These are phyloP conservation scores for Elsinoe australis DNA, from an alignment of 2,329 filamentous ascomycete species.

Conservation along the genomic window DNA sequence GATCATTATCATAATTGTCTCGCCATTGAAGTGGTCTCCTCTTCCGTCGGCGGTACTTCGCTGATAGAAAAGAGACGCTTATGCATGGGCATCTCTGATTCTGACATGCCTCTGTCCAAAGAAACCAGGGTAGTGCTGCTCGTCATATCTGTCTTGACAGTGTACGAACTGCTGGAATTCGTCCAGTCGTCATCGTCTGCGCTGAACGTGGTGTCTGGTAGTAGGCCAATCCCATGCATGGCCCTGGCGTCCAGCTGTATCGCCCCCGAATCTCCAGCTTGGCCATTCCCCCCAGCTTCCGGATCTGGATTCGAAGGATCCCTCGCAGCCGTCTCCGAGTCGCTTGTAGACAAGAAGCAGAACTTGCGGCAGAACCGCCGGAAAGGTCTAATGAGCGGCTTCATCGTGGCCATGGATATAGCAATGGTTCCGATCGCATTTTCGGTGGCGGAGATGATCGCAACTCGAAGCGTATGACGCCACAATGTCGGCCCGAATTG, in stretches of 20 bases:
- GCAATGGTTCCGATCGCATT: neutral
- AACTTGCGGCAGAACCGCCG: neutral
- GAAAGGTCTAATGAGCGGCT: constrained; percentile 3
- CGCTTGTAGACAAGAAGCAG: neutral
- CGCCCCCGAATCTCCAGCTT: neutral
- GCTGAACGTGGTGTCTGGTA: neutral
- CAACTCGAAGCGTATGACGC: neutral
- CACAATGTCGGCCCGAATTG: constrained; percentile 6
- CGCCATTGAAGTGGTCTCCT: neutral
- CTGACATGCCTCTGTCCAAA: neutral
- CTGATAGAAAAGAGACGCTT: neutral
- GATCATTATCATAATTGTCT: too few species aligned
- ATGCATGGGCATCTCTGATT: neutral
- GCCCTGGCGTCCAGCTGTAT: neutral
- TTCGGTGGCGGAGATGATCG: constrained; percentile 1
- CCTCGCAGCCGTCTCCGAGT: neutral
- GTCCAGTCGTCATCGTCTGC: neutral
- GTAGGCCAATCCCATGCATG: constrained; percentile 5
- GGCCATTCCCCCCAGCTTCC: neutral
- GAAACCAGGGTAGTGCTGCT: neutral
- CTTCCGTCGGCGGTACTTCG: neutral
- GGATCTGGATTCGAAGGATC: neutral
- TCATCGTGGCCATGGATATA: constrained; percentile 4
- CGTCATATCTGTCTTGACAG: neutral
- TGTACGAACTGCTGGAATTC: neutral